Percentiles rank a stretch among this genome's conserved stretches.
phyloP scores from a whole-genome alignment of 306 rosid genomes.

The Herpetospermum pedunculosum region DNA sequence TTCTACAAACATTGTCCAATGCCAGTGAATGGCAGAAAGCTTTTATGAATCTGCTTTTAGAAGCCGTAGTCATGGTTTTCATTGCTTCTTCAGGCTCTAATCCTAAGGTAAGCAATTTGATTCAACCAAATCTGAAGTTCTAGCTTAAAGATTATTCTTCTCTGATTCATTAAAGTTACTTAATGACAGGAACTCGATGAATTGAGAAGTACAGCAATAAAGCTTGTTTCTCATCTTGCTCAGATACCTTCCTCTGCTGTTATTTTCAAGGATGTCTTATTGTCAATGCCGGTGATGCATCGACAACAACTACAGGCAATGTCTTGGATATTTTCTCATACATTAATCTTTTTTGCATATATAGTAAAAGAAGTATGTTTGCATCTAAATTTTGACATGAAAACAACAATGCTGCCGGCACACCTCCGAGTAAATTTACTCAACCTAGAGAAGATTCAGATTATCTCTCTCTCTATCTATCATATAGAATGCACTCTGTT shows the following conservation, averaged over 20 bases:
- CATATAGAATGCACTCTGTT: not conserved
- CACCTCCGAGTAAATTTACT: not conserved
- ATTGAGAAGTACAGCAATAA: constrained; percentile 54
- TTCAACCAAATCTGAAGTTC: not conserved
- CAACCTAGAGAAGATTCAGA: not conserved
- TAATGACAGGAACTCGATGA: constrained; percentile 56
- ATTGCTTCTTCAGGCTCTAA: constrained; percentile 41
- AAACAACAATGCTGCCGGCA: not conserved
- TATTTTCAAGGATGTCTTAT: constrained; percentile 70
- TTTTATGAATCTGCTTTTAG: constrained; percentile 58
- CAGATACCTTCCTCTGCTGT: constrained; percentile 82
- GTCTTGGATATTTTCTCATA: not conserved
- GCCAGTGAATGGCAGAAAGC: constrained; percentile 48
- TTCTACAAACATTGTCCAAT: constrained; percentile 61
- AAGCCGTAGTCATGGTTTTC: constrained; percentile 61
- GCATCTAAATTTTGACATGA: not conserved
- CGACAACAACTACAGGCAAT: constrained; percentile 87
- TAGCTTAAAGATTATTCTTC: constrained; percentile 1
- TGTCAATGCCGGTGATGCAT: constrained; percentile 80
- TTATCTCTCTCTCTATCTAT: not conserved
- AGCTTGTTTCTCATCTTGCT: constrained; percentile 86
- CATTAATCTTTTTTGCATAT: not conserved
- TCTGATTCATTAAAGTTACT: not conserved
- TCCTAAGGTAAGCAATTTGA: constrained; percentile 39
- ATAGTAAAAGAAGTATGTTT: not conserved